phyloP scores from a whole-genome alignment of 257 asterid species.

The Solanum stenotomum region DNA sequence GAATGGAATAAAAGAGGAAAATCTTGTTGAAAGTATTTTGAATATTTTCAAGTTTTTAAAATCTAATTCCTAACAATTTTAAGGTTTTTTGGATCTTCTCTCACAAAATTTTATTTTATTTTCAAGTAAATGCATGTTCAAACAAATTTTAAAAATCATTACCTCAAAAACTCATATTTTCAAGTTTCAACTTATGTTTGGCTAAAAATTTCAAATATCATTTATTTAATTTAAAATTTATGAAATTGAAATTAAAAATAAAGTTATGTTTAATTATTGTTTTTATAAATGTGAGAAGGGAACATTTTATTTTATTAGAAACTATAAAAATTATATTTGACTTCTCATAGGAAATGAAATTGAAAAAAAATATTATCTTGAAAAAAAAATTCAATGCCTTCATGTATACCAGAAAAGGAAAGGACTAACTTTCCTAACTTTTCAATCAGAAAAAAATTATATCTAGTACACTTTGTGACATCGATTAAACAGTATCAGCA shows the following conservation, averaged over 20 bases:
- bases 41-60: too few species aligned
- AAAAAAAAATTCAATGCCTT: not conserved
- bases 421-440: too few species aligned
- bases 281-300: too few species aligned
- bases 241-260: too few species aligned
- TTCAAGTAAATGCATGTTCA: not conserved
- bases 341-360: not conserved
- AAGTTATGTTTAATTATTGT: not conserved
- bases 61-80: not conserved
- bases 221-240: too few species aligned
- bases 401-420: not conserved
- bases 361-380: too few species aligned
- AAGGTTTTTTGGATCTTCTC: not conserved
- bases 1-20: not conserved
- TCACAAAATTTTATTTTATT: not conserved
- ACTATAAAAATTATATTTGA: not conserved
- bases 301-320: not conserved
- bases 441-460: too few species aligned
- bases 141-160: too few species aligned
- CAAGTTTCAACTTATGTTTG: not conserved
- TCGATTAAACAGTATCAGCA: too few species aligned
- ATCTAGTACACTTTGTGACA: too few species aligned
- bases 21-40: not conserved
- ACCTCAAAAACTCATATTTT: not conserved
- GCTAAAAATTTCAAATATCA: not conserved